These are phyloP conservation scores for Arachis monticola DNA, from an alignment of 331 rosid species.

Conservation along the genomic window DNA sequence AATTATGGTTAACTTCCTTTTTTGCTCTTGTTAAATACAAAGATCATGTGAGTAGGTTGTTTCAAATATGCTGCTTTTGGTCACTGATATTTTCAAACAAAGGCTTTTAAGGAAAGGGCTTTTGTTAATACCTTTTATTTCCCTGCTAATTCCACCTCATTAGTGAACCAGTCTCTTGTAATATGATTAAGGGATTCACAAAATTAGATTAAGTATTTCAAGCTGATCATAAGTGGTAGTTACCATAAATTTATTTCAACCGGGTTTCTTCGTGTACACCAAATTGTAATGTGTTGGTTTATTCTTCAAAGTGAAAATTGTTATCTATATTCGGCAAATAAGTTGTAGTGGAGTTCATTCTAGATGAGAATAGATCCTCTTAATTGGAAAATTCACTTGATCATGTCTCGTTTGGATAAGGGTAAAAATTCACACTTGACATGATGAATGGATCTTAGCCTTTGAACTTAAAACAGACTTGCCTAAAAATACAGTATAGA, in stretches of 20 bases:
- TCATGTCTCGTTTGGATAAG: no score
- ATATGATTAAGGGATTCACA: not conserved
- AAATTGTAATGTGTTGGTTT: constrained; percentile 9
- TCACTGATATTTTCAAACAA: constrained; percentile 29
- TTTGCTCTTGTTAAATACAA: constrained; percentile 40
- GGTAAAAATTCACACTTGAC: no score
- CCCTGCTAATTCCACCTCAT: no score
- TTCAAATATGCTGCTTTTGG: constrained; percentile 31
- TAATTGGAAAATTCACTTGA: no score
- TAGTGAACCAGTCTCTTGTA: not conserved
- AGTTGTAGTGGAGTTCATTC: constrained; percentile 11
- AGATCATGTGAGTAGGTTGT: constrained; percentile 28
- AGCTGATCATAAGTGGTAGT: not conserved
- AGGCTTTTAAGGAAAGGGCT: not conserved
- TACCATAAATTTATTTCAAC: constrained; percentile 25
- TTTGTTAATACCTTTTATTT: not conserved
- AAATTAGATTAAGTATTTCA: not conserved
- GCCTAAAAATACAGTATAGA: not conserved
- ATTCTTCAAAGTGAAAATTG: not conserved
- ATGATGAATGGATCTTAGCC: not conserved
- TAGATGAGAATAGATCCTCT: not conserved
- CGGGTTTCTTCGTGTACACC: constrained; percentile 3
- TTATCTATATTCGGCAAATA: constrained; percentile 1
- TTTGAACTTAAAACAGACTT: constrained; percentile 19
- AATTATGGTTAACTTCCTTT: constrained; percentile 36